phyloP scores from a whole-genome alignment of 352 stramenopile genomes.

The Lagenidium giganteum region DNA sequence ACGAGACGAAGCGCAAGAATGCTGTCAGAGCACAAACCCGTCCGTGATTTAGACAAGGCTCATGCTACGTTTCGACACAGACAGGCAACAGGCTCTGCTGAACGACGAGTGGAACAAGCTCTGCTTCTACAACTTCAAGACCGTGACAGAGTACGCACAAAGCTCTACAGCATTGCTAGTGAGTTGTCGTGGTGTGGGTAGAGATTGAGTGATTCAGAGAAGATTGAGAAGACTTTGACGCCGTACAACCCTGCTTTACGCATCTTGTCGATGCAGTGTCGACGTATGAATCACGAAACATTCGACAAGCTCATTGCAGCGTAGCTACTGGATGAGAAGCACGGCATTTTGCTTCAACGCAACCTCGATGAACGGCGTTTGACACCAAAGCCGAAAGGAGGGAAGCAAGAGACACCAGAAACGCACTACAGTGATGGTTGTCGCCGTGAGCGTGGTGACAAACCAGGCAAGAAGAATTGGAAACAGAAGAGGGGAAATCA shows the following conservation, averaged over 20 bases:
- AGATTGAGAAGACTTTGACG: constrained; percentile 2
- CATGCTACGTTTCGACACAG: constrained; percentile 5
- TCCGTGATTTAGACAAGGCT: constrained; percentile 6
- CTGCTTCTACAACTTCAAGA: constrained; percentile 18
- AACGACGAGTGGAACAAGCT: constrained; percentile 13
- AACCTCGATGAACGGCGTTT: constrained; percentile 11
- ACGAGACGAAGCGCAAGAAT: background rate
- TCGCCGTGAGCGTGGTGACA: background rate
- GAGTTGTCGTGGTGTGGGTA: constrained; percentile 1
- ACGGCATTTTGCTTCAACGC: constrained; percentile 8
- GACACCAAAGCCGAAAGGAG: background rate
- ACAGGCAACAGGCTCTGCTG: constrained; percentile 3
- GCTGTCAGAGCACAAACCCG: constrained; percentile 2
- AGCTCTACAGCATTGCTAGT: constrained; percentile 11
- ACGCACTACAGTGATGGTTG: constrained; percentile 3
- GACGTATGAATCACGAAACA: constrained; percentile 4
- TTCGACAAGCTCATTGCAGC: constrained; percentile 11
- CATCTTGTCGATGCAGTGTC: constrained; percentile 5
- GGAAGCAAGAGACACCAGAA: background rate
- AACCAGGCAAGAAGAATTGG: background rate
- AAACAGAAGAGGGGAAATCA: background rate
- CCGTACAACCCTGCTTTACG: background rate
- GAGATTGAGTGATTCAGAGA: background rate
- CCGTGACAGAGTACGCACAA: constrained; percentile 14
- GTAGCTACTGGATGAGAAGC: constrained; percentile 9